These are phyloP conservation scores for Polychaeton citri DNA, from an alignment of 2,329 filamentous ascomycete species.

Conservation along the genomic window DNA sequence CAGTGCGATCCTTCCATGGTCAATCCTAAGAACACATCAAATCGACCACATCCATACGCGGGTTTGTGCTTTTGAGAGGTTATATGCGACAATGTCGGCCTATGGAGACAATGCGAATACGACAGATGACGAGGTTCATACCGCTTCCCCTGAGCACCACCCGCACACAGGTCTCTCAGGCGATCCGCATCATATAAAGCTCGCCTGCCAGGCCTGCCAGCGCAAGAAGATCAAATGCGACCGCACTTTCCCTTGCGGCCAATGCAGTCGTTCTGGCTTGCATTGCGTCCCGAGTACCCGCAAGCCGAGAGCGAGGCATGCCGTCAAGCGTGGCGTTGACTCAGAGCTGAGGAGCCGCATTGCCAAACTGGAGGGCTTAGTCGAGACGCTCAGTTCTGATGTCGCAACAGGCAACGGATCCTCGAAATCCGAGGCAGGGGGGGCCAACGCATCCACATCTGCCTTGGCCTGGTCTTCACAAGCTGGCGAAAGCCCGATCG, in stretches of 20 bases:
- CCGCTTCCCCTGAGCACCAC: background rate
- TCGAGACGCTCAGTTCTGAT: constrained; percentile 17
- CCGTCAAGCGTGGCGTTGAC: constrained; percentile 13
- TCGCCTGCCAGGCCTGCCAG: constrained; percentile 19
- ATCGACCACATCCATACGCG: no score
- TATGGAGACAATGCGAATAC: background rate
- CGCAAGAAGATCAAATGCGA: constrained; percentile 20
- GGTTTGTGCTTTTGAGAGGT: no score
- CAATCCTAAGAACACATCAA: no score
- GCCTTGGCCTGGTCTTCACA: background rate
- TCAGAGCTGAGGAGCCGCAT: constrained; percentile 16
- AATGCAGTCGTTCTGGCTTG: constrained; percentile 14
- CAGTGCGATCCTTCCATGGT: no score
- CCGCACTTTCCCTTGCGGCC: constrained; percentile 14
- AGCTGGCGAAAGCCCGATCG: background rate
- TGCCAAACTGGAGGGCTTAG: constrained; percentile 16
- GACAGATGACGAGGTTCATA: background rate
- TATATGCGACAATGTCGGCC: background rate
- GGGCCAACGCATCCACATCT: background rate
- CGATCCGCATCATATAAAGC: constrained; percentile 10
- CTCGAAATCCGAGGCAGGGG: background rate
- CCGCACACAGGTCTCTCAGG: background rate
- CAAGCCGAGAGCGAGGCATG: constrained; percentile 15
- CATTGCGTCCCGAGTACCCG: constrained; percentile 12
- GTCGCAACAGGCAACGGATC: constrained; percentile 3